phyloP scores from a whole-genome alignment of 2,329 filamentous ascomycete species.

The Macrophomina pseudophaseolina region DNA sequence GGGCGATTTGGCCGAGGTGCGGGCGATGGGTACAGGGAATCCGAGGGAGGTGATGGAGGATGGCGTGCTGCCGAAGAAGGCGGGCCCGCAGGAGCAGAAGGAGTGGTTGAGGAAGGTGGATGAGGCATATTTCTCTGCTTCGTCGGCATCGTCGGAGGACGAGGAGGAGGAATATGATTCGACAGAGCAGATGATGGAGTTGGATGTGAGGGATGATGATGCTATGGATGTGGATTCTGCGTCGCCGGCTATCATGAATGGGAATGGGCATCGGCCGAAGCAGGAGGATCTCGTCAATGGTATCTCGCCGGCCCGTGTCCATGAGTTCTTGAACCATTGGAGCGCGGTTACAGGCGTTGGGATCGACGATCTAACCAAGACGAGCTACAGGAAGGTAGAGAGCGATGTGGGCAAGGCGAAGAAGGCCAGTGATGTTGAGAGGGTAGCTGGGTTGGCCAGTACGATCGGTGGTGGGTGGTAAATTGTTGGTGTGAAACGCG shows the following conservation, averaged over 20 bases:
- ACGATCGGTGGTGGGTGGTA: slow-evolving; percentile 95
- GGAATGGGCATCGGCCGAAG: neutral
- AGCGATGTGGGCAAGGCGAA: slow-evolving; percentile 86
- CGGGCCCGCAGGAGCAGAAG: slow-evolving; percentile 80
- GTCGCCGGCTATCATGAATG: neutral
- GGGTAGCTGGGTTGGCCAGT: slow-evolving; percentile 84
- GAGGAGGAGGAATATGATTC: slow-evolving; percentile 39
- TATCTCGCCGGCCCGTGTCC: slow-evolving; percentile 69
- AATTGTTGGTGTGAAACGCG: neutral
- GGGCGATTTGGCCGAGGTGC: slow-evolving; percentile 68
- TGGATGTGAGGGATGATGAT: slow-evolving; percentile 8
- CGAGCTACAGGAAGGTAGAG: slow-evolving; percentile 88
- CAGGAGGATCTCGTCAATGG: slow-evolving; percentile 56
- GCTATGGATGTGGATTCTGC: slow-evolving; percentile 16
- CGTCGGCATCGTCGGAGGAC: slow-evolving; percentile 62
- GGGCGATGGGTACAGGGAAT: slow-evolving; percentile 32
- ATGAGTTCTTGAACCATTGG: slow-evolving; percentile 78
- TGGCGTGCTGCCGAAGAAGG: slow-evolving; percentile 52
- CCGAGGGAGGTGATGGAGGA: slow-evolving; percentile 41
- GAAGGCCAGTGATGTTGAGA: slow-evolving; percentile 71
- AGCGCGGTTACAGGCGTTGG: slow-evolving; percentile 71
- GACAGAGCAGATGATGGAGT: slow-evolving; percentile 28
- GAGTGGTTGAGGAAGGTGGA: slow-evolving; percentile 59
- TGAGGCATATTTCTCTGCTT: slow-evolving; percentile 84
- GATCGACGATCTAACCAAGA: slow-evolving; percentile 75